Evolutionary conservation across 2,329 filamentous ascomycete species (phyloP).

Genomic region (Xylariaceae sp.): DNA sequence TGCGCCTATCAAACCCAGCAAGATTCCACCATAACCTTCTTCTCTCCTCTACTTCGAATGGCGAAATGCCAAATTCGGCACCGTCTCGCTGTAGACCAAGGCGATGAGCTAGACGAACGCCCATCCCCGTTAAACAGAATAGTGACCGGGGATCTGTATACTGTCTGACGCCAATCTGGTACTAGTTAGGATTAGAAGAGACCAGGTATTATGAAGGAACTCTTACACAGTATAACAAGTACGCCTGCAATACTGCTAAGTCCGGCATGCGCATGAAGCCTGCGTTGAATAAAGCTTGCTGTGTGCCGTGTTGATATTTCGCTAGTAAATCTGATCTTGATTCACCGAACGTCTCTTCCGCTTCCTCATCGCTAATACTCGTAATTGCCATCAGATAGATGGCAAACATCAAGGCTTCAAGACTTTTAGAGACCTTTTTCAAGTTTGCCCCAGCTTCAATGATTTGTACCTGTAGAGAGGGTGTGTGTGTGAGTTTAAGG

Average conservation of each 20-base stretch:
- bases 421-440: conserved; percentile 57
- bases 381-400: conserved; percentile 66
- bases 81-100: conserved; percentile 73
- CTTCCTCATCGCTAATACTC: conserved; percentile 62
- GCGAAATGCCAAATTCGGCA: conserved; percentile 54
- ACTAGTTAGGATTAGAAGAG: conserved; percentile 36
- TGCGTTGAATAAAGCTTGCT: conserved; percentile 70
- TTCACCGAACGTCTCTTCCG: conserved; percentile 57
- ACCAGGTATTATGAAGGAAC: background rate
- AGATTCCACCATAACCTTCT: conserved; percentile 77
- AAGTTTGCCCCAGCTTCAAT: conserved; percentile 65
- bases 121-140: conserved; percentile 67
- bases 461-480: conserved; percentile 67
- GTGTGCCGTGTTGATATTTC: conserved; percentile 62
- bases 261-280: conserved; percentile 71
- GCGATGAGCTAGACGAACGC: conserved; percentile 69
- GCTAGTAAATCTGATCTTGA: conserved; percentile 56
- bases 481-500: conserved; percentile 71
- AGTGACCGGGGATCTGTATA: conserved; percentile 65
- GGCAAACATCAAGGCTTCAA: conserved; percentile 72
- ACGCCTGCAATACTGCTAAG: conserved; percentile 69
- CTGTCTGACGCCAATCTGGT: conserved; percentile 61
- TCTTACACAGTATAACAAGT: conserved; percentile 67
- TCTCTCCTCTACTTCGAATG: conserved; percentile 72
- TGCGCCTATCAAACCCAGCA: conserved; percentile 69